Evolutionary conservation across 306 rosid genomes (phyloP).

Genomic region (Prunus davidiana): DNA sequence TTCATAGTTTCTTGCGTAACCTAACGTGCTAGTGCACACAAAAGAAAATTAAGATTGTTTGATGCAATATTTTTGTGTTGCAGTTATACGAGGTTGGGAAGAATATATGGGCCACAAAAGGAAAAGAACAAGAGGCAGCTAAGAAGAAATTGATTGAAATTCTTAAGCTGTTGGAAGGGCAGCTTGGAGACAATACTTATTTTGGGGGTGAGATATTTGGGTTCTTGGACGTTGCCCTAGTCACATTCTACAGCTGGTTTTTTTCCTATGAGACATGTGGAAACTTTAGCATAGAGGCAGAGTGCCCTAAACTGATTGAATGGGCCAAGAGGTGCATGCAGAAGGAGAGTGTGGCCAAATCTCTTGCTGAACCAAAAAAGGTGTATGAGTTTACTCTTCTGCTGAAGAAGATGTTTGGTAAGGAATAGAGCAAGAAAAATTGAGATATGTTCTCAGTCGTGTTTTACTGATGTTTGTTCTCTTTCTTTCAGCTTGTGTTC

Average conservation of each 20-base stretch:
- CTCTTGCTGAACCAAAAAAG: conserved; percentile 26
- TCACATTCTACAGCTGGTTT: conserved; percentile 19
- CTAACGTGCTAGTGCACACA: too few relatives aligned
- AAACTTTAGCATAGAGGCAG: conserved; percentile 16
- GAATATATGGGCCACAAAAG: conserved; percentile 24
- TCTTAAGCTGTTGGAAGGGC: conserved; percentile 17
- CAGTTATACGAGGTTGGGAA: conserved; percentile 28
- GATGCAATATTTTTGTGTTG: neutral
- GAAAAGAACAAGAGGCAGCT: conserved; percentile 20
- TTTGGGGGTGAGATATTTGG: conserved; percentile 29
- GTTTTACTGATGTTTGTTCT: too few relatives aligned
- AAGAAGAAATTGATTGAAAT: conserved; percentile 11
- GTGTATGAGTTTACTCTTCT: conserved; percentile 20
- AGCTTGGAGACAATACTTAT: conserved; percentile 30
- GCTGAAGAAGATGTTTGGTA: conserved; percentile 4
- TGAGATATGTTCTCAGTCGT: too few relatives aligned
- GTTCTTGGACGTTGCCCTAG: conserved; percentile 28
- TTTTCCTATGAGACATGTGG: conserved; percentile 10
- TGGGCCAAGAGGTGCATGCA: conserved; percentile 17
- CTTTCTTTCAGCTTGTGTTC: too few relatives aligned
- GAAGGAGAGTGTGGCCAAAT: conserved; percentile 22
- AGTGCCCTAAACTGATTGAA: conserved; percentile 10
- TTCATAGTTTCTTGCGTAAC: too few relatives aligned
- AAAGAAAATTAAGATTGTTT: too few relatives aligned
- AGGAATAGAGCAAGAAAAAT: conserved; percentile 3